These are phyloP conservation scores for Trichaptum fuscoviolaceum DNA, from an alignment of 768 basidiomycete genomes.

Conservation along the genomic window DNA sequence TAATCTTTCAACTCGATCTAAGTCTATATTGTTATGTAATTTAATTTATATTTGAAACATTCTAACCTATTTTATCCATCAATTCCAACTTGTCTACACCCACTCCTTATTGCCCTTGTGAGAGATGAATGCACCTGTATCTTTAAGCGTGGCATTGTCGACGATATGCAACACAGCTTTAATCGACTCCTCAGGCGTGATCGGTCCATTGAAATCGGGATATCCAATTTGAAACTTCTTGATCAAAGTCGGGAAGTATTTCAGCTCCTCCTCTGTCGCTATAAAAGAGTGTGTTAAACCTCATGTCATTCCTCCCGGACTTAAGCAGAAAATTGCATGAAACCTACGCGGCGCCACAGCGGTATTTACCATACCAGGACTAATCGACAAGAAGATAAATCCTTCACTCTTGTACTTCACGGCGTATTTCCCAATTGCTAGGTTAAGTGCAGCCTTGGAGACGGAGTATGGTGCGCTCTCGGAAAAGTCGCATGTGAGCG, in stretches of 20 bases:
- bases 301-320: neutral
- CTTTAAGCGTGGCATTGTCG: slow-evolving; percentile 11
- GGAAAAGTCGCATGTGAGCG: slow-evolving; percentile 12
- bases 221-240: slow-evolving; percentile 8
- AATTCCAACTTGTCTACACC: slow-evolving; percentile 11
- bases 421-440: slow-evolving; percentile 33
- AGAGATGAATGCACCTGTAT: slow-evolving; percentile 20
- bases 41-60: too few species aligned
- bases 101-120: slow-evolving; percentile 22
- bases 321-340: neutral
- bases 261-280: slow-evolving; percentile 12
- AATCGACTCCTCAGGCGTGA: slow-evolving; percentile 16
- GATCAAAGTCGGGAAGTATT: slow-evolving; percentile 11
- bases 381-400: slow-evolving; percentile 30
- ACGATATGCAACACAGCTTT: slow-evolving; percentile 17
- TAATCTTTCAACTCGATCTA: slow-evolving; percentile 4
- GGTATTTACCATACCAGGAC: slow-evolving; percentile 34
- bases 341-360: slow-evolving; percentile 5
- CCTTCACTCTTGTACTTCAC: slow-evolving; percentile 26
- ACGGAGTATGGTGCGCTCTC: slow-evolving; percentile 24
- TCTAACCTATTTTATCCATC: neutral
- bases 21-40: neutral
- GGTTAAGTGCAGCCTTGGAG: slow-evolving; percentile 34
- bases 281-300: neutral
- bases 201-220: slow-evolving; percentile 17